Evolutionary conservation across 1,284 basidiomycete species (phyloP), one percentile per base, ranked within the genome.

Genomic region (Moniliella sp.): DNA sequence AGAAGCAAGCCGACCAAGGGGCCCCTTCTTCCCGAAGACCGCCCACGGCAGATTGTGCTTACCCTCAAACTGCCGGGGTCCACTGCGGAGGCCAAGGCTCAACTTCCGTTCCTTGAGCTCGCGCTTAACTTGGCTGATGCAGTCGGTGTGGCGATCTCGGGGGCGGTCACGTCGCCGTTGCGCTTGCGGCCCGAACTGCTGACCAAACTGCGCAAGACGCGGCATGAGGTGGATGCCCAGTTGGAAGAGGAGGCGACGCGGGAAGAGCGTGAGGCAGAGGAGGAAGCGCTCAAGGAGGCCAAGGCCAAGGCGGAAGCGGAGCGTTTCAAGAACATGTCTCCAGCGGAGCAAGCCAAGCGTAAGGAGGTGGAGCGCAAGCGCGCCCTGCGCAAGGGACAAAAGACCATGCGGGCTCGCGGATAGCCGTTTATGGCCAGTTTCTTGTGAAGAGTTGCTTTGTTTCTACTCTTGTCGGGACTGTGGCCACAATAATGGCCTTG

Each of bases 331-430:
- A 49, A 48, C 37, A 33, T 59, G 14, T 38, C 34, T 18, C 51
- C 49, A 8, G 47, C 49, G 7, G 56, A 59, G 31, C 56, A 59
- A 40, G 54, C 45, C 10, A 51, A 48, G 46, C 32, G 46, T 13
- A 54, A 47, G 38, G 46, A 57, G 28, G 27, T 59, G 15, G 54
- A 57, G 36, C 40, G 48, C 39, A 50, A 52, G 39, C 30, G 56
- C 12, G 42, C 39, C 15, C 36, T 44, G 41, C 47, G 50, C 34
- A 59, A 47, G 33, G 32, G 34, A 21, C 36, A 36, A 16, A 33
- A 23, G 31, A 29, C 25, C 16, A 23, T 27, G 10, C 31, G 17
- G 27, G 33, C 11, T 25, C 28, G 36, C 13, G 21, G n/a, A n/a
- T n/a, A n/a, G n/a, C n/a, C 21, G 8, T 23, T 7, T n/a, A 7